These are phyloP conservation scores for Fonsecaea monophora DNA, from an alignment of 2,329 filamentous ascomycete genomes.

Conservation along the genomic window DNA sequence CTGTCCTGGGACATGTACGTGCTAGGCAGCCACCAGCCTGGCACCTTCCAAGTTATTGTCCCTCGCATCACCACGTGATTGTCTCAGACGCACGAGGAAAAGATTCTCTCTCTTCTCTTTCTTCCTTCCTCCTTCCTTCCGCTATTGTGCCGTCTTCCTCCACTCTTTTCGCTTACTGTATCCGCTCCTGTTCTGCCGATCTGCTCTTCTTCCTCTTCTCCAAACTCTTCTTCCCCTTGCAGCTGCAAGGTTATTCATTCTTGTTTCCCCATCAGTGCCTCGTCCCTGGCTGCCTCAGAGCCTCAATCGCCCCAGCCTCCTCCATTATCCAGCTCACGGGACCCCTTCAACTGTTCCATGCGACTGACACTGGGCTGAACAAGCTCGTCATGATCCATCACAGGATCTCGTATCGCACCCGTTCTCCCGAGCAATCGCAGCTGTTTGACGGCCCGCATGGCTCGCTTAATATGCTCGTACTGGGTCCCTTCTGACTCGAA, in stretches of 20 bases:
- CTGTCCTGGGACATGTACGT: no score
- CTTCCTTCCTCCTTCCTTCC: not conserved
- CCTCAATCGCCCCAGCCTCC: constrained; percentile 17
- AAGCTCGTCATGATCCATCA: not conserved
- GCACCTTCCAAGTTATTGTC: no score
- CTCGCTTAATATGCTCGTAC: constrained; percentile 24
- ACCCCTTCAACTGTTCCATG: not conserved
- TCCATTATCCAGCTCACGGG: not conserved
- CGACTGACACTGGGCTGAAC: not conserved
- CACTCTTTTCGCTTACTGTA: not conserved
- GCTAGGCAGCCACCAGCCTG: no score
- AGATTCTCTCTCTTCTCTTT: not conserved
- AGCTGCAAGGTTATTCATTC: constrained; percentile 1
- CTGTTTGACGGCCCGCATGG: not conserved
- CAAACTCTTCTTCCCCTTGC: not conserved
- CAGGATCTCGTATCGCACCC: constrained; percentile 7
- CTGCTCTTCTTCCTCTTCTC: not conserved
- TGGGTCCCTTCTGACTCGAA: constrained; percentile 6
- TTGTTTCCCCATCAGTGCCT: not conserved
- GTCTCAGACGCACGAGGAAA: no score
- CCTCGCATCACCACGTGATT: no score
- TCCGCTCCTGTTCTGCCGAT: constrained; percentile 4
- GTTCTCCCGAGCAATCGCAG: constrained; percentile 3
- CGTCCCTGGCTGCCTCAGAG: not conserved
- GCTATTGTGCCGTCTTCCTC: not conserved